Evolutionary conservation across 805 yeast genomes (phyloP), one percentile per base, ranked within the genome.

Genomic region (Wickerhamomyces chaumierensis): DNA sequence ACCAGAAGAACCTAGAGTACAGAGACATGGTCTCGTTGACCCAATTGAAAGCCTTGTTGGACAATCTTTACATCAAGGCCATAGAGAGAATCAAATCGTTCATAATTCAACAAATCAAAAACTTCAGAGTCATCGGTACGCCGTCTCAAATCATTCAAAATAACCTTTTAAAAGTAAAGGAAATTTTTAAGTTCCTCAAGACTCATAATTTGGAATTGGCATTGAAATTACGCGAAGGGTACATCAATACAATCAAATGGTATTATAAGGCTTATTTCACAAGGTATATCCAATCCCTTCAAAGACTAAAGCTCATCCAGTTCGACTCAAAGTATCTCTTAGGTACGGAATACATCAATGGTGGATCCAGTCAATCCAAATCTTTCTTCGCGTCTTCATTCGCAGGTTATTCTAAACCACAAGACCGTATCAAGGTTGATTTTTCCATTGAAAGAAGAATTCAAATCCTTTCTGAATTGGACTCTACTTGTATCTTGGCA

Each of bases 171-270:
- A 65, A 68, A 33, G 76, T 78, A n/a, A 73, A 71, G 43, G 84
- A 79, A 37, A 66, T 75, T 1, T 82, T 62, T 47, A 60, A 61
- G 3, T 86, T 83, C 42, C 55, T 90, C 31, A 56, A 63, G 4
- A 50, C 59, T 4, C 71, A 75, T 36, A 73, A 81, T 41, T 66
- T 71, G 8, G 67, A 75, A 6, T 60, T 92, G 39, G 90, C 95
- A 0, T 55, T 62, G 14, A 92, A 85, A 51, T 66, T 92, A 31
- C 69, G 77, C 39, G 71, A 72, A 49, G 97, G 96, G 0, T 92
- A 92, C 56, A 62, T 78, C 16, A 78, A 77, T 51, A 90, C 97
- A 3, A 88, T 92, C 84, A 67, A 73, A 50, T 92, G 98, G 98
- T 92, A 90, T 61, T 92, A 92, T 56, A 67, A 71, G 41, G 71